Evolutionary conservation across 495 filamentous ascomycete genomes (phyloP), one percentile per base, ranked within the genome.

Genomic region (Penicillium goetzii): DNA sequence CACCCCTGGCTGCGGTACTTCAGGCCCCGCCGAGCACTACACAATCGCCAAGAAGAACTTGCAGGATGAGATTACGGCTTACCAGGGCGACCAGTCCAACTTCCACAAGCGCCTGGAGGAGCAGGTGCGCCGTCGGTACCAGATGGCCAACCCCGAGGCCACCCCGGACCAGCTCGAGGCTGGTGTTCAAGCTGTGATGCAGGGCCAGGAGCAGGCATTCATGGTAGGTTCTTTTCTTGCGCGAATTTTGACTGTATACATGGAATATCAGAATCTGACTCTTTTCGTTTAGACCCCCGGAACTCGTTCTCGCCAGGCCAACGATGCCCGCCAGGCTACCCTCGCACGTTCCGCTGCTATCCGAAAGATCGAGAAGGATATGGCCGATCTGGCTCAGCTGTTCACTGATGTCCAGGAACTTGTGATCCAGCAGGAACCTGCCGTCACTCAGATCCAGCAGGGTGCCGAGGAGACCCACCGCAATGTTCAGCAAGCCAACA

Each of bases 131-230:
- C 86, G 95, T 56, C 92, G 97, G 68, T 95, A 94, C 75, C 85
- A 90, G 61, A 97, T 97, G 71, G 92, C 95, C 64, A 85, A 86
- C 66, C 93, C 93, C 19, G 88, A 97, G 61, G 91, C 92, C 9
- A 86, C 84, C 59, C 92, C 96, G 30, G 85, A 84, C 58, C 92
- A 98, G 72, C 83, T 97, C 49, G 84, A 86, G 43, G 84, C 89
- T 61, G 92, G 89, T 49, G 88, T 92, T 8, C 86, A 91, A 64
- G 87, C 88, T 72, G 86, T 89, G 7, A 80, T 86, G 33, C 81
- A 83, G 59, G 83, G 86, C 53, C 83, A 88, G 57, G 88, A 88
- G 86, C 73, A 95, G 93, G 80, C 90, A 88, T 75, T 87, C 89
- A 79, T 85, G 84, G 81, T 76, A 72, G 41, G 68, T 76, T 54